phyloP scores from a whole-genome alignment of 441 rosid genomes.

The Manihot esculenta region DNA sequence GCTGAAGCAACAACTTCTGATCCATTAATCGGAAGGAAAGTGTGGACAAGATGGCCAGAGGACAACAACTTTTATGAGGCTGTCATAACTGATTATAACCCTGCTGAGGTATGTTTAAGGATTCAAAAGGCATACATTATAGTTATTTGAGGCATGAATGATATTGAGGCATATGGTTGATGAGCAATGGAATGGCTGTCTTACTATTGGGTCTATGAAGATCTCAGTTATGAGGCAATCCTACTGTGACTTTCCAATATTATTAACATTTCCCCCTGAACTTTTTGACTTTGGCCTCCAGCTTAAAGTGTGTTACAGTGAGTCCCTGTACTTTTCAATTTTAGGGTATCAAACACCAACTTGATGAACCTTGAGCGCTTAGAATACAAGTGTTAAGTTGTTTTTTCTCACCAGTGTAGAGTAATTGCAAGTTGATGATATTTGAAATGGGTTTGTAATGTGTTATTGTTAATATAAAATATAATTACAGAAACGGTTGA shows the following conservation, averaged over 20 bases:
- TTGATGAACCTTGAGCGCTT: conserved; percentile 1
- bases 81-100: conserved; percentile 73
- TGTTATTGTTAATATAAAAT: too few relatives aligned
- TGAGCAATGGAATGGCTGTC: not conserved
- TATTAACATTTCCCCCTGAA: not conserved
- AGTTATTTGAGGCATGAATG: not conserved
- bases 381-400: not conserved
- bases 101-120: conserved; percentile 48
- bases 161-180: not conserved
- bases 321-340: not conserved
- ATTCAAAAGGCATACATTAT: not conserved
- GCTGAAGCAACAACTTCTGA: conserved; percentile 46
- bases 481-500: not conserved
- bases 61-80: conserved; percentile 92
- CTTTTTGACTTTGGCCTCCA: not conserved
- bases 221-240: not conserved
- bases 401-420: not conserved
- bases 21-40: conserved; percentile 70
- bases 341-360: not conserved
- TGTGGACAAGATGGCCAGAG: conserved; percentile 98
- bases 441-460: too few relatives aligned
- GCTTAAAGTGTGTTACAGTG: too few relatives aligned
- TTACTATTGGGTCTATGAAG: not conserved
- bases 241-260: not conserved
- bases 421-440: too few relatives aligned